Conservation (phyloP, 345 rosid species). For the Eucalyptus caleyi region DNA sequence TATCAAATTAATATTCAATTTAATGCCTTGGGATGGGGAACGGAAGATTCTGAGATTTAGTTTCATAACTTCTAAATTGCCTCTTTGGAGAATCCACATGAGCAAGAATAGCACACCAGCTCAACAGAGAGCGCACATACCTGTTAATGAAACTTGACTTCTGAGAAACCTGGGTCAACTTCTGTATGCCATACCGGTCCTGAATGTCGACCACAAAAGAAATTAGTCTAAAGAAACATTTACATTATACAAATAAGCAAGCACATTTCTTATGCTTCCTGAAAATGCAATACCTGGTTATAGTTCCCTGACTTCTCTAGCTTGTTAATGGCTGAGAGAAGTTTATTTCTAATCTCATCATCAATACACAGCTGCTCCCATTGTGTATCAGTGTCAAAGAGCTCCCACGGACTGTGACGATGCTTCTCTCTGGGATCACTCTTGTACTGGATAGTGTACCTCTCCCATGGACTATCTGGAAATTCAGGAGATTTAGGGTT, state of each 20-base stretch:
- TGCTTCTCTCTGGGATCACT: slow-evolving; percentile 67
- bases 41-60: neutral
- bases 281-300: slow-evolving; percentile 30
- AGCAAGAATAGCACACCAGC: neutral
- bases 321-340: slow-evolving; percentile 43
- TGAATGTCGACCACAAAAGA: slow-evolving; percentile 16
- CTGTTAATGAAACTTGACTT: slow-evolving; percentile 73
- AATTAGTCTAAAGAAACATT: neutral
- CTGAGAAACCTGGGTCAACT: slow-evolving; percentile 60
- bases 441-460: slow-evolving; percentile 63
- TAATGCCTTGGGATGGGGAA: neutral
- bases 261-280: neutral
- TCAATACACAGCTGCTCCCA: slow-evolving; percentile 76
- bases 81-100: neutral
- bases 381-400: slow-evolving; percentile 57
- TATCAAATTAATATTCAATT: neutral
- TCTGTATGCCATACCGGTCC: slow-evolving; percentile 76
- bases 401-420: slow-evolving; percentile 99
- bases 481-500: slow-evolving; percentile 66
- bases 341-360: slow-evolving; percentile 30
- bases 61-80: neutral
- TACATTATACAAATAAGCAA: neutral
- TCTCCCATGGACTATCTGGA: slow-evolving; percentile 97
- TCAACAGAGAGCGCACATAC: slow-evolving; percentile 10
- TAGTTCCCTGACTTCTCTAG: slow-evolving; percentile 49